phyloP scores from a whole-genome alignment of 225 moss, liverwort and hornwort species.

The Takakia lepidozioides region DNA sequence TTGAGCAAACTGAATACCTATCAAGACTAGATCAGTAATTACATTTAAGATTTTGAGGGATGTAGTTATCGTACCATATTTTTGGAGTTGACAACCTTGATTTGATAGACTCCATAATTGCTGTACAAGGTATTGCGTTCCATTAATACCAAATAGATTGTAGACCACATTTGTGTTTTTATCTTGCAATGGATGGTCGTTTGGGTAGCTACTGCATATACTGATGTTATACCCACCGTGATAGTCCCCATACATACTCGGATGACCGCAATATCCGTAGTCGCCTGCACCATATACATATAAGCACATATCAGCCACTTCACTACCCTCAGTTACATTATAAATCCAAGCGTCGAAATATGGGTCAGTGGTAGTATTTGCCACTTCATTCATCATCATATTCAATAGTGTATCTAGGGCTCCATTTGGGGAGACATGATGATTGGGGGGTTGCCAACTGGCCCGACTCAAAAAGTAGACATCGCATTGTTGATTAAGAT shows the following conservation, averaged over 20 bases:
- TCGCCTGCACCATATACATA: constrained; percentile 2
- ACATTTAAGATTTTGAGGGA: too few species aligned
- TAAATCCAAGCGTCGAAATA: constrained; percentile 5
- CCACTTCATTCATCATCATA: constrained; percentile 4
- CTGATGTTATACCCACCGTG: background rate
- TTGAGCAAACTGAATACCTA: too few species aligned
- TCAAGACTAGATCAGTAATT: too few species aligned
- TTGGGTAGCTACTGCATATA: background rate
- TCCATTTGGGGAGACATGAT: too few species aligned
- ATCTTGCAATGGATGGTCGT: background rate
- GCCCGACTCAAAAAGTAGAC: too few species aligned
- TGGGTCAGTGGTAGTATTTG: constrained; percentile 4
- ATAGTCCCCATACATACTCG: constrained; percentile 6
- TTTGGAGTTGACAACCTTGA: constrained; percentile 5
- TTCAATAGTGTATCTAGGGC: constrained; percentile 4
- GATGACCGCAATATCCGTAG: constrained; percentile 3
- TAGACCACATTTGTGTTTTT: background rate
- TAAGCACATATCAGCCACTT: too few species aligned
- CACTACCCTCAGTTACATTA: background rate
- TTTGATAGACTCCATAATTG: constrained; percentile 3
- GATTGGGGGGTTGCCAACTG: too few species aligned
- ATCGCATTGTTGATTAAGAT: too few species aligned
- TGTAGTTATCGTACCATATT: background rate
- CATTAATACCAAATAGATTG: constrained; percentile 5
- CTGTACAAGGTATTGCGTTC: constrained; percentile 1